Conservation (phyloP, 208 protist species). For the Trypanosoma platydactyli region DNA sequence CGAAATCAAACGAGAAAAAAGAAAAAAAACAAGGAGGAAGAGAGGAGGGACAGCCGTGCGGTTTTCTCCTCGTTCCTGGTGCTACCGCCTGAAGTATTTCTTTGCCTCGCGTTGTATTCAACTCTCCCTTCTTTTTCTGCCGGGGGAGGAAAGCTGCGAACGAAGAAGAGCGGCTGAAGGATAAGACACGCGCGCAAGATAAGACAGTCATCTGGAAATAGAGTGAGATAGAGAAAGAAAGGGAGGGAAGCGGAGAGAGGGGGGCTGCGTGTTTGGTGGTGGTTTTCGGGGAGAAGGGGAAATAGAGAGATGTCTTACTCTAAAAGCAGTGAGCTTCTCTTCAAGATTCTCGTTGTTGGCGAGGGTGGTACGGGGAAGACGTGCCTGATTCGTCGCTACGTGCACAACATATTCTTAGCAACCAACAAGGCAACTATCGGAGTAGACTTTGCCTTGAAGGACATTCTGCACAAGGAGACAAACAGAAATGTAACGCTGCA, state of each 20-base stretch:
- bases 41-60: too few relatives aligned
- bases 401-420: constrained; percentile 83
- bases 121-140: too few relatives aligned
- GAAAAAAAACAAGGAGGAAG: not conserved
- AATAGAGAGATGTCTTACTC: constrained; percentile 12
- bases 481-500: constrained; percentile 71
- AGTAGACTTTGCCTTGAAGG: constrained; percentile 75
- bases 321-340: constrained; percentile 29
- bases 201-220: too few relatives aligned
- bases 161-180: not conserved
- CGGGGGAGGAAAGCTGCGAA: too few relatives aligned
- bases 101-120: too few relatives aligned
- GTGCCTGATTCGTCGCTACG: constrained; percentile 82
- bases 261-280: not conserved
- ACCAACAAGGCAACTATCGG: constrained; percentile 85
- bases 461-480: constrained; percentile 57
- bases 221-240: not conserved
- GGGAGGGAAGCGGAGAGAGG: constrained; percentile 11
- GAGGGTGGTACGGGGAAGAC: constrained; percentile 90
- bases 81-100: too few relatives aligned
- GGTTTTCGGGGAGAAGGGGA: not conserved
- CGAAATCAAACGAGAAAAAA: constrained; percentile 3
- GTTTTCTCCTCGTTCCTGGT: too few relatives aligned
- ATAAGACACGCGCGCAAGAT: not conserved
- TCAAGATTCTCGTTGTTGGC: constrained; percentile 67